Evolutionary conservation across 805 yeast species (phyloP).

Genomic region (Sugiyamaella americana): DNA sequence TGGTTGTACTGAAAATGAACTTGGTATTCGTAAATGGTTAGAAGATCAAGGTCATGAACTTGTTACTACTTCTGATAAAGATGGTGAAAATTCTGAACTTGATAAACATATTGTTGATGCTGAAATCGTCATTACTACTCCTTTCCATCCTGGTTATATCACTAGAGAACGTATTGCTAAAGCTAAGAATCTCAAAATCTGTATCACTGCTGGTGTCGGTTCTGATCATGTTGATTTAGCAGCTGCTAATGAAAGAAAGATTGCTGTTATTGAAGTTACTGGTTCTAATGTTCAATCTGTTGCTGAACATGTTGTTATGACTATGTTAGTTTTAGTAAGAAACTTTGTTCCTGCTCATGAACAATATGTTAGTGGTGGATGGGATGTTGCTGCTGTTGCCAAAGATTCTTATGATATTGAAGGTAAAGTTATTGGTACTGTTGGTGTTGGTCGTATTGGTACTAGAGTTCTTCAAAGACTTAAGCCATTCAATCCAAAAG

Average conservation of each 20-base stretch:
- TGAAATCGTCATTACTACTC: slow-evolving; percentile 73
- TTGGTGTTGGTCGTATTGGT: slow-evolving; percentile 80
- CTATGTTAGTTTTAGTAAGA: slow-evolving; percentile 62
- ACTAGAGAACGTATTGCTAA: slow-evolving; percentile 57
- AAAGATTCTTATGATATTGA: slow-evolving; percentile 70
- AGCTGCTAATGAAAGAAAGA: slow-evolving; percentile 56
- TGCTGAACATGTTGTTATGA: slow-evolving; percentile 75
- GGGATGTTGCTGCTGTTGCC: slow-evolving; percentile 77
- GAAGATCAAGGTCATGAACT: slow-evolving; percentile 62
- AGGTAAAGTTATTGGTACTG: slow-evolving; percentile 70
- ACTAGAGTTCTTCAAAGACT: slow-evolving; percentile 67
- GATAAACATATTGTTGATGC: slow-evolving; percentile 66
- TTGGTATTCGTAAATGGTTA: slow-evolving; percentile 61
- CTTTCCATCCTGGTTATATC: slow-evolving; percentile 77
- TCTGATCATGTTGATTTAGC: slow-evolving; percentile 73
- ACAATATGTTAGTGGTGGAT: slow-evolving; percentile 51
- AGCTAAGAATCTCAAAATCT: slow-evolving; percentile 62
- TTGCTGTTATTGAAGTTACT: slow-evolving; percentile 73
- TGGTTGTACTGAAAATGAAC: slow-evolving; percentile 70
- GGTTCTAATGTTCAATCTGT: slow-evolving; percentile 77
- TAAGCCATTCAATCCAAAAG: slow-evolving; percentile 67
- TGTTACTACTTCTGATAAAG: slow-evolving; percentile 63
- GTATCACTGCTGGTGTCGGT: slow-evolving; percentile 80
- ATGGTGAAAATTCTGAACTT: slow-evolving; percentile 50
- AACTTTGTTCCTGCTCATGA: slow-evolving; percentile 77